Conservation (phyloP, 176 grass and related monocot genomes). For the Juncus inflexus region DNA sequence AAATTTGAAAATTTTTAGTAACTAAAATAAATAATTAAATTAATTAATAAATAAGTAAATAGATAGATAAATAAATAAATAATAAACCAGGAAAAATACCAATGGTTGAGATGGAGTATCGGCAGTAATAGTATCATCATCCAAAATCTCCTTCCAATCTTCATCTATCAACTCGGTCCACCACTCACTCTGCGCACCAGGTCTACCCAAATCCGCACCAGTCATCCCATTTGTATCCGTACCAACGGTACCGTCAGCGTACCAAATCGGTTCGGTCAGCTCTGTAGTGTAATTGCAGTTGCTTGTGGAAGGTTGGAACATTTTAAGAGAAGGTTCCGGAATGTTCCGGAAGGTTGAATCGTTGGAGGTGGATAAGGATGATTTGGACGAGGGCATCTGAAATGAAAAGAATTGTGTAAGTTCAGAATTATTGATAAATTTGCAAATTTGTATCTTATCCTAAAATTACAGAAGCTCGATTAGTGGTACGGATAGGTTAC, state of each 20-base stretch:
- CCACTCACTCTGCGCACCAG: constrained; percentile 19
- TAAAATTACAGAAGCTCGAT: not conserved
- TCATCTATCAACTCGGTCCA: constrained; percentile 39
- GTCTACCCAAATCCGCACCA: constrained; percentile 28
- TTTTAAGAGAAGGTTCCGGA: constrained; percentile 20
- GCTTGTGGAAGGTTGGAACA: constrained; percentile 18
- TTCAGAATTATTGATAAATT: constrained; percentile 3
- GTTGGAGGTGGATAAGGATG: not conserved
- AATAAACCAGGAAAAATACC: constrained; percentile 17
- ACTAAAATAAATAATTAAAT: too few relatives aligned
- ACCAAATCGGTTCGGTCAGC: constrained; percentile 30
- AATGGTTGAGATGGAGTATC: constrained; percentile 24
- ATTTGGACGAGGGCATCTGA: constrained; percentile 12
- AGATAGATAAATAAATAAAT: too few relatives aligned
- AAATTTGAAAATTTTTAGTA: too few relatives aligned
- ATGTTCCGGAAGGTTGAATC: constrained; percentile 1
- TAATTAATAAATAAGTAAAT: too few relatives aligned
- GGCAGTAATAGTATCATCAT: constrained; percentile 15
- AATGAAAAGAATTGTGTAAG: not conserved
- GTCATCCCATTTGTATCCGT: not conserved
- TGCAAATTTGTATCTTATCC: not conserved
- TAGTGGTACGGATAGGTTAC: not conserved
- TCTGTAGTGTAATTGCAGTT: constrained; percentile 22
- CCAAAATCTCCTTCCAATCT: constrained; percentile 43
- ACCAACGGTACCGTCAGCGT: constrained; percentile 6